Conservation (phyloP, 495 filamentous ascomycete species). For the Hyaloscypha bicolor region DNA sequence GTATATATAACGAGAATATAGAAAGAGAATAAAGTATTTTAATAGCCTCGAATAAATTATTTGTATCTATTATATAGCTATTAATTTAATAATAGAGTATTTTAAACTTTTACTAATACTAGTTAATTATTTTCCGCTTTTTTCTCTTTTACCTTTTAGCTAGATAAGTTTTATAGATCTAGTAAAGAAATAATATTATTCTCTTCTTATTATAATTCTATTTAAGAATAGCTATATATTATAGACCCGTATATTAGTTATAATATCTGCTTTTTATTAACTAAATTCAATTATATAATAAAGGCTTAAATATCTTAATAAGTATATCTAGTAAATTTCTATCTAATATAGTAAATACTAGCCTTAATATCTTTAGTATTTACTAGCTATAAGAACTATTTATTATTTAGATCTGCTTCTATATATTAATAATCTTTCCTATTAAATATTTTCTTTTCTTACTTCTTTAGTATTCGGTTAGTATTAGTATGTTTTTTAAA, state of each 20-base stretch:
- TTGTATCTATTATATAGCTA: slow-evolving; percentile 31
- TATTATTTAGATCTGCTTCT: slow-evolving; percentile 11
- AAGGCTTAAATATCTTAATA: neutral
- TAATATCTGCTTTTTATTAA: neutral
- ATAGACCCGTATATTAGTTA: neutral
- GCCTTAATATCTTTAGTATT: slow-evolving; percentile 15
- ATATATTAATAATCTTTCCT: slow-evolving; percentile 14
- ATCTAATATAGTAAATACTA: slow-evolving; percentile 24
- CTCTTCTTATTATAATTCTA: slow-evolving; percentile 21
- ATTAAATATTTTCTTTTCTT: too few relatives aligned
- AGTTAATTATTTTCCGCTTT: neutral
- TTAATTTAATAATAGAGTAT: neutral
- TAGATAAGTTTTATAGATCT: slow-evolving; percentile 23
- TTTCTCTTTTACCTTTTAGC: slow-evolving; percentile 4
- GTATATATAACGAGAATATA: slow-evolving; percentile 6
- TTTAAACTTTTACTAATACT: too few relatives aligned
- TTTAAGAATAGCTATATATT: slow-evolving; percentile 15
- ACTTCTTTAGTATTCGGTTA: too few relatives aligned
- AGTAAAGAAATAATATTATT: slow-evolving; percentile 24
- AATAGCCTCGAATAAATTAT: slow-evolving; percentile 34
- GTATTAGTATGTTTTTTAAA: too few relatives aligned
- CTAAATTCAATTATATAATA: neutral
- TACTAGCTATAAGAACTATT: slow-evolving; percentile 9
- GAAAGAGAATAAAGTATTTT: slow-evolving; percentile 31
- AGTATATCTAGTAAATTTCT: slow-evolving; percentile 25